Conservation (phyloP, 1,139 yeast species). For the Lodderomyces orthopsilosis region DNA sequence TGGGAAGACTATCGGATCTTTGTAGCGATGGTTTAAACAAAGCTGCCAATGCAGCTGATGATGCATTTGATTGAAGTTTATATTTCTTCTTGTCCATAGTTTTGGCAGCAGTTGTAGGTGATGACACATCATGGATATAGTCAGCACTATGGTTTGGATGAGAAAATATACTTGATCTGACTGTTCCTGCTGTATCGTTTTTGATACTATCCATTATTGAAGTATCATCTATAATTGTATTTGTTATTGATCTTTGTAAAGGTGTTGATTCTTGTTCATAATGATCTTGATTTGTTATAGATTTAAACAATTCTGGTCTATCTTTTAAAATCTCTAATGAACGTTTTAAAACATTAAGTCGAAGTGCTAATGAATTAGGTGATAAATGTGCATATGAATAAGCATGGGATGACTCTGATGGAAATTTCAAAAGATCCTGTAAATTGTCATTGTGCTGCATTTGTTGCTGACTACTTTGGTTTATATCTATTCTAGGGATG, state of each 20-base stretch:
- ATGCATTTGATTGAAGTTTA: slow-evolving; percentile 46
- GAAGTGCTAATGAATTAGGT: slow-evolving; percentile 73
- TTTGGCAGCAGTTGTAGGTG: slow-evolving; percentile 3
- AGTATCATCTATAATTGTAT: not conserved
- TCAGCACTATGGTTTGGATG: slow-evolving; percentile 25
- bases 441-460: slow-evolving; percentile 13
- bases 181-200: not conserved
- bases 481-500: slow-evolving; percentile 4
- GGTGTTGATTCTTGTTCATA: slow-evolving; percentile 5
- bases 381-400: slow-evolving; percentile 82
- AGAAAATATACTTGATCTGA: slow-evolving; percentile 5
- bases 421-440: slow-evolving; percentile 47
- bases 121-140: slow-evolving; percentile 15
- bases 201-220: slow-evolving; percentile 3
- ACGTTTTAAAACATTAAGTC: slow-evolving; percentile 71
- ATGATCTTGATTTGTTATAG: slow-evolving; percentile 10
- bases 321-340: slow-evolving; percentile 71
- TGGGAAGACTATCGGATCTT: slow-evolving; percentile 38
- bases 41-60: slow-evolving; percentile 64
- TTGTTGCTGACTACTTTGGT: not conserved
- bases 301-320: slow-evolving; percentile 51
- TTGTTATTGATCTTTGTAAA: slow-evolving; percentile 6
- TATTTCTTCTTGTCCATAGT: slow-evolving; percentile 16
- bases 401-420: slow-evolving; percentile 80
- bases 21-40: slow-evolving; percentile 44